Conservation (phyloP, 1,284 basidiomycete species). For the Cryptococcus sp. region DNA sequence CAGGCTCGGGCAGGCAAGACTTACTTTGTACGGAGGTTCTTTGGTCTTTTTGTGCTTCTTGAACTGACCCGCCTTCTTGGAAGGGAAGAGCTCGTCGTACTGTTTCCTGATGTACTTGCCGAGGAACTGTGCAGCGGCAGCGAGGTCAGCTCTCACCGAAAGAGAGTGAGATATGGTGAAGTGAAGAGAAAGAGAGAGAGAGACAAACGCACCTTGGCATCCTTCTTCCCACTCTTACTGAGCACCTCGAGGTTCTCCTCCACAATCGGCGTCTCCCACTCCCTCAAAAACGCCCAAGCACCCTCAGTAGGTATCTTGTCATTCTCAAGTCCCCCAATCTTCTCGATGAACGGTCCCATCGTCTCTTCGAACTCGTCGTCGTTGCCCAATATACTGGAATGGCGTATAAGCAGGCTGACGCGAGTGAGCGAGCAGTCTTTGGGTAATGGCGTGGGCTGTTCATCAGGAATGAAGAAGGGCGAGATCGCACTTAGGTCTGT, state of each 20-base stretch:
- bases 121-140: slow-evolving; percentile 20
- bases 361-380: slow-evolving; percentile 55
- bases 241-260: slow-evolving; percentile 75
- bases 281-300: slow-evolving; percentile 48
- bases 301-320: slow-evolving; percentile 30
- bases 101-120: slow-evolving; percentile 49
- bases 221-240: slow-evolving; percentile 48
- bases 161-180: too few species aligned
- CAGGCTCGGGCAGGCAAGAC: slow-evolving; percentile 1
- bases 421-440: slow-evolving; percentile 35
- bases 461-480: slow-evolving; percentile 45
- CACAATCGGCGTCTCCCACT: slow-evolving; percentile 57
- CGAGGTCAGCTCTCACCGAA: too few species aligned
- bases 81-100: slow-evolving; percentile 50
- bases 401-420: slow-evolving; percentile 47
- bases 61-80: slow-evolving; percentile 25
- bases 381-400: slow-evolving; percentile 53
- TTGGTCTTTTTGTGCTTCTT: slow-evolving; percentile 20
- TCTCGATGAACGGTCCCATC: slow-evolving; percentile 54
- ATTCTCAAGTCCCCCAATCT: slow-evolving; percentile 36
- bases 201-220: slow-evolving; percentile 39
- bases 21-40: slow-evolving; percentile 37
- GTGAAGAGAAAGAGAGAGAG: too few species aligned
- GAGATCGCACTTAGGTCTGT: slow-evolving; percentile 50
- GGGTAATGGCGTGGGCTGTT: slow-evolving; percentile 42